Conservation (phyloP, 1,284 basidiomycete species). For the Rhodotorula glutinis region DNA sequence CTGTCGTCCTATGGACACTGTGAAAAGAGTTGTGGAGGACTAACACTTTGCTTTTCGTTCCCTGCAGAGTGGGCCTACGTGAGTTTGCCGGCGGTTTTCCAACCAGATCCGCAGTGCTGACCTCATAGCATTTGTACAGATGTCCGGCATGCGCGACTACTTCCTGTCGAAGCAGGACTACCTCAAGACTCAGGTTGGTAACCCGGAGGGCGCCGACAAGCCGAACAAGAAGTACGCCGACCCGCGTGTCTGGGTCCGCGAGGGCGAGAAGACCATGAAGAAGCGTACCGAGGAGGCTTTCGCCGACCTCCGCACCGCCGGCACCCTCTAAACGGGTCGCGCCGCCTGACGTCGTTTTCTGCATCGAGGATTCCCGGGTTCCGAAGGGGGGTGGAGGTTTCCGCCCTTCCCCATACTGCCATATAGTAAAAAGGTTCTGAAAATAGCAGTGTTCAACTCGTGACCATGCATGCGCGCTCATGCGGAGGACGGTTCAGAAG, state of each 20-base stretch:
- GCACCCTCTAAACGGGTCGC: background rate
- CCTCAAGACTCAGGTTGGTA: constrained; percentile 74
- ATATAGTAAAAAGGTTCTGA: too few species aligned
- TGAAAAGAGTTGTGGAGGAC: too few species aligned
- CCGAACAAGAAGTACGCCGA: constrained; percentile 22
- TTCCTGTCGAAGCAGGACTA: constrained; percentile 78
- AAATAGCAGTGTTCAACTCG: too few species aligned
- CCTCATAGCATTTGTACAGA: background rate
- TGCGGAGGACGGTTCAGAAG: too few species aligned
- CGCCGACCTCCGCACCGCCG: constrained; percentile 30
- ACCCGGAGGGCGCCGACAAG: constrained; percentile 67
- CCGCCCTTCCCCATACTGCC: too few species aligned
- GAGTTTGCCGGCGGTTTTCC: background rate
- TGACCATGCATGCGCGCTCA: too few species aligned
- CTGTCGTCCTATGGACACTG: too few species aligned
- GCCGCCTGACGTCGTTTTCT: background rate
- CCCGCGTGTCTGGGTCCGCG: constrained; percentile 9
- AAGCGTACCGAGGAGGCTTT: constrained; percentile 90
- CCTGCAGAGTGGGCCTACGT: constrained; percentile 52
- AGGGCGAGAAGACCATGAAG: constrained; percentile 87
- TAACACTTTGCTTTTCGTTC: too few species aligned
- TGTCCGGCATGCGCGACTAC: constrained; percentile 63
- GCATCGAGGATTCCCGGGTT: background rate
- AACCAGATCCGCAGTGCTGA: background rate
- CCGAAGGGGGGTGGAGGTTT: too few species aligned